Evolutionary conservation across 192 early-diverging fungal genomes (phyloP).

Genomic region (Backusella tarrabulga): DNA sequence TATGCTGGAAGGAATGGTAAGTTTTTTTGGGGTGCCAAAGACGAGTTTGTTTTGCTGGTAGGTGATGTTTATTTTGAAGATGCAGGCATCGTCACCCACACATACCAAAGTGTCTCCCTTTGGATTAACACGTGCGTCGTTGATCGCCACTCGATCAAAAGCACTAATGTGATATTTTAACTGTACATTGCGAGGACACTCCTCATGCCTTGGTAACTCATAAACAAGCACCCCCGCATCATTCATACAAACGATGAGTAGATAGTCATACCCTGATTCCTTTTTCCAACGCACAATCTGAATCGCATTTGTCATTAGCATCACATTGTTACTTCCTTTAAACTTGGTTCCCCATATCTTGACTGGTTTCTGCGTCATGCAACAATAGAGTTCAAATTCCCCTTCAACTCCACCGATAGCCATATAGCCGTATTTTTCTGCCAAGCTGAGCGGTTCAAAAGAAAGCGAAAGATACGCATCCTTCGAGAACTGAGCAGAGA

Average conservation of each 20-base stretch:
- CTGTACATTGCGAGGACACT: conserved; percentile 11
- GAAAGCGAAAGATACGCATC: conserved; percentile 23
- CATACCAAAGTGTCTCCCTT: conserved; percentile 45
- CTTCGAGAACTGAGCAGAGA: neutral
- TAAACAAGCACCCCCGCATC: conserved; percentile 35
- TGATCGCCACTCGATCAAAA: conserved; percentile 35
- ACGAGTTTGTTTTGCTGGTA: neutral
- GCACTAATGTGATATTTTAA: conserved; percentile 17
- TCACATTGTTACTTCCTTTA: conserved; percentile 25
- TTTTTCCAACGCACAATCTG: conserved; percentile 32
- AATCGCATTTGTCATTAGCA: conserved; percentile 31
- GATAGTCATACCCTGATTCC: neutral
- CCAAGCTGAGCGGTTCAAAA: conserved; percentile 47
- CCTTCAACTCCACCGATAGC: conserved; percentile 42
- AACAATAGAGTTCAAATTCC: conserved; percentile 43
- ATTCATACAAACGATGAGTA: conserved; percentile 34
- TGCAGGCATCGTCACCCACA: conserved; percentile 40
- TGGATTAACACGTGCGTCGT: conserved; percentile 49
- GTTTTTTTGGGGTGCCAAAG: conserved; percentile 2
- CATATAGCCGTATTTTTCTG: conserved; percentile 46
- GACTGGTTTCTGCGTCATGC: conserved; percentile 18
- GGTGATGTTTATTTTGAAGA: neutral
- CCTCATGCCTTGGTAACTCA: conserved; percentile 23
- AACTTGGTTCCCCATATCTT: conserved; percentile 39
- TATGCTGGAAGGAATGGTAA: neutral